Base-by-base conservation (phyloP, 1,139 yeast genomes). In the Tardiomyces blankii region DNA sequence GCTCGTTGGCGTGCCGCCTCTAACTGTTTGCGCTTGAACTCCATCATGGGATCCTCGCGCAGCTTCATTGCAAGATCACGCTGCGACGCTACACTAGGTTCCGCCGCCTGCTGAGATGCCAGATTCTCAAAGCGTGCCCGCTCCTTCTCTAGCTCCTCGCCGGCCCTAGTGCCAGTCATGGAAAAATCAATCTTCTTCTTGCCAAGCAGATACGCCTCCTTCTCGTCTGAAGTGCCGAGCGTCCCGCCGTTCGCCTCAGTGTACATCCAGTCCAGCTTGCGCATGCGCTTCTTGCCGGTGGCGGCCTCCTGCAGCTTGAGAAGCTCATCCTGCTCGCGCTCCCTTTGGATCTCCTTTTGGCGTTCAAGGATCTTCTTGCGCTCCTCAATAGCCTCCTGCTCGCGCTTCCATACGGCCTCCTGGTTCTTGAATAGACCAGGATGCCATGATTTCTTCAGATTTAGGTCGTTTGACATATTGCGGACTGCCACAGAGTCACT, bases 371-470 rank as follows among this genome's bases (percentile, higher is more conserved):
- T 78, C 56, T 76, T 75, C 56, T 78, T 76, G 47, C 82, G 75
- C 58, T 87, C 95, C 28, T 77, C 76, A 9, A 87, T 67, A 19
- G 85, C 80, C 44, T 81, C 82, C 58, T 87, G 89, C 59, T 91
- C 97, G 48, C 72, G 74, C 55, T 80, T 73, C 94, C 95, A 84
- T 32, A 89, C 91, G 59, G 81, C 83, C 55, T 80, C 82, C 65
- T 83, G 89, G 69, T 91, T 91, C 64, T 84, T 84, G 56, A 84
- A 70, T 44, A 86, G 70, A 40, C 85, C 89, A 2, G 97, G 96
- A 62, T 89, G 88, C 97, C 97, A 91, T 49, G 97, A 89, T 63
- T 91, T 91, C 65, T 89, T 83, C 48, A 88, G 65, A 61, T 89
- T 89, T 52, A 89, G 70, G 64, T 89, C 95, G 7, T 93, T 88